phyloP scores from a whole-genome alignment of 1,139 yeast species.

The Geotrichum cucujoidarum region DNA sequence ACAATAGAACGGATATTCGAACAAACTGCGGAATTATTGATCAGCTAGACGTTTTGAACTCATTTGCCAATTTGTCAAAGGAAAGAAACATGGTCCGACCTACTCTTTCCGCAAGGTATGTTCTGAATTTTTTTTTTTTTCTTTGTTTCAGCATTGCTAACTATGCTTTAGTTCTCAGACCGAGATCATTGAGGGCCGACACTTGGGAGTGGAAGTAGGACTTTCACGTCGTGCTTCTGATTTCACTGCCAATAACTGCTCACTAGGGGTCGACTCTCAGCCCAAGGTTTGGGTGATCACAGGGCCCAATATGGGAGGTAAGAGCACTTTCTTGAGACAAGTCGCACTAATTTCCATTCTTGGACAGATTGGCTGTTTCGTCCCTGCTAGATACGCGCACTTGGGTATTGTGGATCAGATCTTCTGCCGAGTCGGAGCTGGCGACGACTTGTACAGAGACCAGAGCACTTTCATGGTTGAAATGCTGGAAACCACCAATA shows the following conservation, averaged over 20 bases:
- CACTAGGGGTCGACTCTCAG: constrained; percentile 35
- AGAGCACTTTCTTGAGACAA: constrained; percentile 83
- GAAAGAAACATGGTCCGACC: constrained; percentile 69
- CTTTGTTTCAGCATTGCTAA: constrained; percentile 8
- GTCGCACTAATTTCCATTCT: constrained; percentile 80
- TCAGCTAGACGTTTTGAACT: constrained; percentile 63
- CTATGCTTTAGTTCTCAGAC: constrained; percentile 34
- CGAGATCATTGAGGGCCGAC: constrained; percentile 56
- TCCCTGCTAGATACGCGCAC: constrained; percentile 70
- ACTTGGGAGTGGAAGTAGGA: constrained; percentile 83
- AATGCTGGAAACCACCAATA: constrained; percentile 89
- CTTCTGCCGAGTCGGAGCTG: constrained; percentile 83
- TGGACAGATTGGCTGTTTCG: constrained; percentile 87
- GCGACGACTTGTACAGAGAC: constrained; percentile 82
- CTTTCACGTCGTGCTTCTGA: constrained; percentile 40
- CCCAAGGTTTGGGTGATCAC: constrained; percentile 64
- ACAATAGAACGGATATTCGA: constrained; percentile 43
- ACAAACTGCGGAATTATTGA: constrained; percentile 50
- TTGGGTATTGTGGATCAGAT: constrained; percentile 81
- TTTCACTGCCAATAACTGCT: constrained; percentile 65
- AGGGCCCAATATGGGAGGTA: constrained; percentile 98
- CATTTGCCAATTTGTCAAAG: constrained; percentile 65
- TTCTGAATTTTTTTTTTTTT: too few species aligned
- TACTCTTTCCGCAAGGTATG: constrained; percentile 46
- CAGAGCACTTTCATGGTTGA: constrained; percentile 96